A percentile compares a stretch with the other conserved stretches of the same genome.
Conservation (phyloP, 192 early-diverging fungal species). For the Backusella westeae region DNA sequence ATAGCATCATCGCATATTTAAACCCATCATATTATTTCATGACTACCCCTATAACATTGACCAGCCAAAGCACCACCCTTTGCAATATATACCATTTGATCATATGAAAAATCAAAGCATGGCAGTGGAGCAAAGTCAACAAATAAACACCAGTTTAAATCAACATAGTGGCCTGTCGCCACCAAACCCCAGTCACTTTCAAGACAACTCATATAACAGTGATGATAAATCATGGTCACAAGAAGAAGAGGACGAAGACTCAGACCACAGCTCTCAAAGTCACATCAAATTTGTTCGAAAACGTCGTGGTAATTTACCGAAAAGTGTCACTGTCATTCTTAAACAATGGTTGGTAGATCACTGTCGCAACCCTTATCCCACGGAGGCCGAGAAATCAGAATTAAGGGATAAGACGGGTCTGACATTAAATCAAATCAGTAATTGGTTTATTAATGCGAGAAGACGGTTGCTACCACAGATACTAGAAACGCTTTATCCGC, state of each 20-base stretch:
- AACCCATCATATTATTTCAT: slow-evolving; percentile 35
- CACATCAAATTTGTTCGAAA: not conserved
- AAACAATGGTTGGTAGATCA: slow-evolving; percentile 62
- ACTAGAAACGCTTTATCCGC: not conserved
- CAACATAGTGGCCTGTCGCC: not conserved
- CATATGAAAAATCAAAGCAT: slow-evolving; percentile 8
- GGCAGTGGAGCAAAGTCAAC: not conserved
- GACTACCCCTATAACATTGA: slow-evolving; percentile 12
- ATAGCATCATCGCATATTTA: slow-evolving; percentile 28
- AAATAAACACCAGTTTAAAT: not conserved
- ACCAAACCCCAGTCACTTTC: not conserved
- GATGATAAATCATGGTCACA: not conserved
- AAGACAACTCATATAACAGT: not conserved
- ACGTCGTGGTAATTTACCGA: slow-evolving; percentile 58
- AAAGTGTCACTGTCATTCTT: slow-evolving; percentile 53
- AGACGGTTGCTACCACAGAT: slow-evolving; percentile 44
- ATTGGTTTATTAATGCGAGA: slow-evolving; percentile 78
- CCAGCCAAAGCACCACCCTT: not conserved
- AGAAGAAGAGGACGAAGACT: not conserved
- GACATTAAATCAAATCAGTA: slow-evolving; percentile 66
- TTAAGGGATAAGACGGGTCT: slow-evolving; percentile 54
- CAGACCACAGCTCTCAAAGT: not conserved
- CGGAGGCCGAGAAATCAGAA: slow-evolving; percentile 59
- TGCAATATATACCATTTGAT: slow-evolving; percentile 1
- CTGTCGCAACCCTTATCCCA: slow-evolving; percentile 65